Evolutionary conservation across 108 stramenopile species (phyloP).

Genomic region (Nitzschia inconspicua): DNA sequence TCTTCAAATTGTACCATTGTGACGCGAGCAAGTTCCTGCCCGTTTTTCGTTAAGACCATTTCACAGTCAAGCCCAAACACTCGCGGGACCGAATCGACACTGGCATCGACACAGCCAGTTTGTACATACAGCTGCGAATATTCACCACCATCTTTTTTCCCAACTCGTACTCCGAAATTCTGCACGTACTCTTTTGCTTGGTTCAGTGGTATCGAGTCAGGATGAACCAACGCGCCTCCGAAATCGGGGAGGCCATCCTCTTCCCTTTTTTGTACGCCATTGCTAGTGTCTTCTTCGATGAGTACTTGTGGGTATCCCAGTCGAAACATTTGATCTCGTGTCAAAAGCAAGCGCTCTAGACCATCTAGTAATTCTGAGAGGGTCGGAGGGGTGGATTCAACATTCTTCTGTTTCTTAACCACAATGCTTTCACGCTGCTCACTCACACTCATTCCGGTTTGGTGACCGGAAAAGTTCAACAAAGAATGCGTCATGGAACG

Average conservation of each 20-base stretch:
- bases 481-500: slow-evolving; percentile 29
- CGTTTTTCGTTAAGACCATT: slow-evolving; percentile 79
- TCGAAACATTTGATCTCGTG: too few relatives aligned
- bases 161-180: slow-evolving; percentile 18
- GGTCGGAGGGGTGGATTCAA: slow-evolving; percentile 1
- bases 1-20: slow-evolving; percentile 61
- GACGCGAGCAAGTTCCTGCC: slow-evolving; percentile 79
- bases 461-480: slow-evolving; percentile 16
- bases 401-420: neutral
- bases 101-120: slow-evolving; percentile 3
- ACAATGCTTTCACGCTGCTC: neutral
- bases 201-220: slow-evolving; percentile 10
- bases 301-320: too few relatives aligned
- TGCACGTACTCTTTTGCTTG: slow-evolving; percentile 33
- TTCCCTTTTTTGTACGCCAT: slow-evolving; percentile 21
- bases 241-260: neutral
- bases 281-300: too few relatives aligned
- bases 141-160: slow-evolving; percentile 15
- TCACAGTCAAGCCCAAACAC: slow-evolving; percentile 91
- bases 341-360: too few relatives aligned
- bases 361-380: too few relatives aligned
- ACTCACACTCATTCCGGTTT: slow-evolving; percentile 18
- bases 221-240: too few relatives aligned
- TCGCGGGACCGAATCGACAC: slow-evolving; percentile 13
- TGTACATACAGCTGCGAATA: slow-evolving; percentile 14